These are phyloP conservation scores for Cladosporium sp. DNA, from an alignment of 2,329 filamentous ascomycete genomes.

Conservation along the genomic window DNA sequence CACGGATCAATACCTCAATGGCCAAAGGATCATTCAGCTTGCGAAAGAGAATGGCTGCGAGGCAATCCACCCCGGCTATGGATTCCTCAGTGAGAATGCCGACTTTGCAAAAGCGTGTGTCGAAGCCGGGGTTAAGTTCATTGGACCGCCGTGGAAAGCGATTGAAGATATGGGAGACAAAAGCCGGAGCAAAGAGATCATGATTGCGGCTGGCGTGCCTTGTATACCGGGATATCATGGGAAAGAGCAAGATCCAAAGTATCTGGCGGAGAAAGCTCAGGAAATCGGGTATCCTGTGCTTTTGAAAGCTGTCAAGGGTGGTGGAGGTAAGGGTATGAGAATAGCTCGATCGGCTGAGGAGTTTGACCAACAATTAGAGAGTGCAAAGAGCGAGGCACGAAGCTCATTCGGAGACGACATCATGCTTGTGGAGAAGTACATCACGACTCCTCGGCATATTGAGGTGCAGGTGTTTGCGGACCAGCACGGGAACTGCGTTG, in stretches of 20 bases:
- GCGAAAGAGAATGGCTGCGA: constrained; percentile 82
- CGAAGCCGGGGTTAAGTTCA: constrained; percentile 86
- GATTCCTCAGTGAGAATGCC: constrained; percentile 89
- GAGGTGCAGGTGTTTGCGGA: constrained; percentile 65
- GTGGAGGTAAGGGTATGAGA: constrained; percentile 65
- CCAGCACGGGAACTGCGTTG: constrained; percentile 59
- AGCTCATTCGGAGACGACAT: constrained; percentile 62
- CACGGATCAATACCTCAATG: constrained; percentile 84
- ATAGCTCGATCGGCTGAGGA: constrained; percentile 55
- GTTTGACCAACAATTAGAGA: constrained; percentile 57
- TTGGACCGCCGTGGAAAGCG: constrained; percentile 78
- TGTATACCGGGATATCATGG: constrained; percentile 97
- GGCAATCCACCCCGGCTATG: constrained; percentile 93
- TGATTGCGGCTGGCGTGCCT: constrained; percentile 89
- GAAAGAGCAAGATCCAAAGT: constrained; percentile 63
- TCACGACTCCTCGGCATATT: constrained; percentile 61
- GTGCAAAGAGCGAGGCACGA: constrained; percentile 59
- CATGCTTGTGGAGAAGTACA: constrained; percentile 65
- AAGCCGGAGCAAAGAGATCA: constrained; percentile 88
- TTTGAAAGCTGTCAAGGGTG: constrained; percentile 61
- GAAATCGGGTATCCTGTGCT: constrained; percentile 64
- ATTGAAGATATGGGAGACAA: constrained; percentile 87
- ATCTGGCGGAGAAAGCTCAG: constrained; percentile 64
- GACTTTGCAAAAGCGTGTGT: constrained; percentile 83
- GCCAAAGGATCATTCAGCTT: constrained; percentile 82